Base-by-base conservation (phyloP, 306 rosid species). In the Dryas alaskensis region DNA sequence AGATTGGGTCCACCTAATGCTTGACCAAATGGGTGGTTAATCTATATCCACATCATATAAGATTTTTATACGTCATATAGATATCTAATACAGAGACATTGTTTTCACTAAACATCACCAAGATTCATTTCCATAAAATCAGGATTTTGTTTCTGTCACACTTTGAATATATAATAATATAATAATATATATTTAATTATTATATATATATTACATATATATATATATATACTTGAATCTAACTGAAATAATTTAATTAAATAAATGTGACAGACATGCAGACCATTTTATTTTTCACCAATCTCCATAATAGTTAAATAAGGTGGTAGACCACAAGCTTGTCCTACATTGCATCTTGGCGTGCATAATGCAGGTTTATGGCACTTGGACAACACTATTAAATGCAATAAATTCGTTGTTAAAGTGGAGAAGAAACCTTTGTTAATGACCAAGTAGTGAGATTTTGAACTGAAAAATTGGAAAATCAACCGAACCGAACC, bases 11-110 rank as follows among this genome's bases (percentile, higher is more conserved):
- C 70, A 73, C 76, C 65, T 40, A 39, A 22, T 47, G 22, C 76
- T 77, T 68, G 63, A 73, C 76, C 73, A 77, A 72, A 46, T 40
- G 77, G 42, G 22, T 73, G 76, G 27, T 48, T 51, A 71, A 60
- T 31, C 37, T 31, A 31, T 44, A 77, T 73, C 76, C 49, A 61
- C 58, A 60, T 76, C 51, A 10, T 27, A 11, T 19, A 10, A 31
- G 27, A 51, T 69, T 22, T 48, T 66, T 3, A 44, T 8, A 14
- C n/a, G 31, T 14, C 31, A 57, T 27, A 11, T 8, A 37, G 65
- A 7, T 46, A 55, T 65, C 65, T 17, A 59, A 64, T 14, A 5
- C 45, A 47, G 16, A 13, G 19, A 77, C 77, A 53, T 61, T 6
- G 50, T 27, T 50, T 16, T 47, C 72, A 9, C 25, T 60, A 75